These are phyloP conservation scores for Termitomyces titanicus DNA, from an alignment of 768 basidiomycete species.

Conservation along the genomic window DNA sequence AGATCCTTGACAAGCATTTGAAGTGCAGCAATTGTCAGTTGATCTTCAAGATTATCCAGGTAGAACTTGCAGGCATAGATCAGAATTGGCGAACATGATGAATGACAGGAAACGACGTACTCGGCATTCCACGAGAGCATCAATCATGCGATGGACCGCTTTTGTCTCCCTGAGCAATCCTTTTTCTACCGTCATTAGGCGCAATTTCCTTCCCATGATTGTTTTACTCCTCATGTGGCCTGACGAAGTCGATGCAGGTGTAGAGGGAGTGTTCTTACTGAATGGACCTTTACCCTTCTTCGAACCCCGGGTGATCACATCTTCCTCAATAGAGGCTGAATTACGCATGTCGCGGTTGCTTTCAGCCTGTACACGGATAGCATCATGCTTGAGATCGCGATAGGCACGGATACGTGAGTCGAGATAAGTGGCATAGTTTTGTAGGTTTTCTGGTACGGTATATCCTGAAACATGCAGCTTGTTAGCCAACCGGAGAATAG, in stretches of 20 bases:
- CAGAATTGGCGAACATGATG: not conserved
- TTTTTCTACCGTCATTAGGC: conserved; percentile 93
- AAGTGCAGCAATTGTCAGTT: conserved; percentile 82
- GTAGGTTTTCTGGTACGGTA: conserved; percentile 78
- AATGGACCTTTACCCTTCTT: conserved; percentile 10
- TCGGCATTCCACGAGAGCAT: conserved; percentile 81
- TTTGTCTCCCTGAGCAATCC: conserved; percentile 90
- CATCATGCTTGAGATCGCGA: conserved; percentile 89
- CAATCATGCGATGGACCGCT: conserved; percentile 87
- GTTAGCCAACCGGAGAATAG: not conserved
- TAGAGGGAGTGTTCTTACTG: conserved; percentile 22
- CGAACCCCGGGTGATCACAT: conserved; percentile 30
- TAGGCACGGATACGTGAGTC: conserved; percentile 87
- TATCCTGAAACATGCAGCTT: conserved; percentile 53
- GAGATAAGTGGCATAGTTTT: conserved; percentile 84
- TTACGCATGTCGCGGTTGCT: conserved; percentile 82
- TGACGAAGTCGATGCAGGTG: conserved; percentile 19
- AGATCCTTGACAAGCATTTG: conserved; percentile 96
- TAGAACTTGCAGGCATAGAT: conserved; percentile 64
- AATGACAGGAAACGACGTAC: conserved; percentile 45
- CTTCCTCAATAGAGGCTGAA: conserved; percentile 60
- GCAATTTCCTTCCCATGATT: conserved; percentile 76
- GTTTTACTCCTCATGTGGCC: conserved; percentile 66
- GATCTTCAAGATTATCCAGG: conserved; percentile 88
- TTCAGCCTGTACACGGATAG: conserved; percentile 91